Evolutionary conservation across 345 rosid genomes (phyloP), one percentile per base, ranked within the genome.

Genomic region (Erysimum cheiranthoides): DNA sequence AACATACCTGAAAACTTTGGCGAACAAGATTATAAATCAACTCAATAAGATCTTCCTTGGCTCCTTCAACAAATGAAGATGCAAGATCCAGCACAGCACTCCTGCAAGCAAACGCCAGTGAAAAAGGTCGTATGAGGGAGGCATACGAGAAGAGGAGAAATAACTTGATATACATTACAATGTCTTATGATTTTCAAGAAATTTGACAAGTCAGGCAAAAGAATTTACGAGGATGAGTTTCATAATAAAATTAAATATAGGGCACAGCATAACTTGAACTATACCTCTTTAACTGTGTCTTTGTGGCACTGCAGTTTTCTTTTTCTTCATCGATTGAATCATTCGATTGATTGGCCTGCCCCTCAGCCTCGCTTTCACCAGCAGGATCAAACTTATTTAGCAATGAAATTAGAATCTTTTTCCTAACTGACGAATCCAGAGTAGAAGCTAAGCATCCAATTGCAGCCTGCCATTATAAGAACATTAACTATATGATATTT

Each of bases 391-490:
- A 79, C 79, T 86, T 90, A 83, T 84, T 74, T 66, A 87, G 84
- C 81, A 81, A 68, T 60, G 90, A 87, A 31, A 75, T 68, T 6
- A 92, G 84, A 78, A 85, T 85, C 40, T 73, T 86, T 85, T 86
- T 85, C 66, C 84, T 85, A 62, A 82, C 40, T 28, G 96, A 90
- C 70, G 93, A 88, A 81, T 90, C 91, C 12, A 84, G 65, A 18
- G 93, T 82, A 63, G 91, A 89, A 83, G 97, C 97, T 82, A 92
- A 75, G 87, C 90, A 90, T 75, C 87, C 86, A 65, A 90, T 79
- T 65, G 97, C 89, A 82, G 87, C 93, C 98, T 94, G 89, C 66
- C 71, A 77, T 77, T 65, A 80, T 65, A 51, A 66, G 63, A 77
- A 35, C 68, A 57, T 13, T 70, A 67, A 43, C 25, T 4, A 71